Evolutionary conservation across 2,329 filamentous ascomycete species (phyloP), one percentile per base, ranked within the genome.

Genomic region (Diplodia scrobiculata): DNA sequence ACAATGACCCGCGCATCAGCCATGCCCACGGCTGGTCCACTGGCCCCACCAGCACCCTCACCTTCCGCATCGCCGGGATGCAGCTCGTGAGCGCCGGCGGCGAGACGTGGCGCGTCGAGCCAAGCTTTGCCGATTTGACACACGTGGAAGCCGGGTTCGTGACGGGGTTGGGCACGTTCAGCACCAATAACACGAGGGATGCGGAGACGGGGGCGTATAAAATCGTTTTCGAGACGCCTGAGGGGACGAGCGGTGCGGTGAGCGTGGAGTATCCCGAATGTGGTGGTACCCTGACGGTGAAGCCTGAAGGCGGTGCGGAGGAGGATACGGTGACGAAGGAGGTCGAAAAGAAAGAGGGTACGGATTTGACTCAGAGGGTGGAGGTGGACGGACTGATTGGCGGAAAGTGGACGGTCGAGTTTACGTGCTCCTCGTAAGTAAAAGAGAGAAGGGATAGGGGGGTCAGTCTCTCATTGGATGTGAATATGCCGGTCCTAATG

Each of bases 141-240:
- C 74, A 69, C 60, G 81, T 78, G 1, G 75, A 82, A 67, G 79
- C 77, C 1, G 82, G 81, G 0, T 84, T 84, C 66, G 75, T 72
- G 34, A 84, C 82, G 0, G 68, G 68, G 13, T 67, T 83, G 27
- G 82, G 82, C 29, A 68, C 72, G 55, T 34, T 72, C 69, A 50
- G 9, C 21, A 7, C 69, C 63, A 27, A 73, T 74, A 0, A 80
- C 78, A 0, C 72, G 70, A 66, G 27, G 67, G 72, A 36, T 63
- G 21, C 34, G 1, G 48, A 48, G 48, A 58, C 48, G 48, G 58
- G 65, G 5, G 65, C 48, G 2, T 53, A 63, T 2, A 25, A 4
- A 13, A 21, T 83, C 1, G 79, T 71, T 13, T 74, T 77, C 66
- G 71, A 75, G 63, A 66, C 73, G 32, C 75, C 75, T 0, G 68